Percentiles rank a stretch among this genome's conserved stretches.
Evolutionary conservation across 805 yeast species (phyloP).

Genomic region (Diddensiella transvaalensis): DNA sequence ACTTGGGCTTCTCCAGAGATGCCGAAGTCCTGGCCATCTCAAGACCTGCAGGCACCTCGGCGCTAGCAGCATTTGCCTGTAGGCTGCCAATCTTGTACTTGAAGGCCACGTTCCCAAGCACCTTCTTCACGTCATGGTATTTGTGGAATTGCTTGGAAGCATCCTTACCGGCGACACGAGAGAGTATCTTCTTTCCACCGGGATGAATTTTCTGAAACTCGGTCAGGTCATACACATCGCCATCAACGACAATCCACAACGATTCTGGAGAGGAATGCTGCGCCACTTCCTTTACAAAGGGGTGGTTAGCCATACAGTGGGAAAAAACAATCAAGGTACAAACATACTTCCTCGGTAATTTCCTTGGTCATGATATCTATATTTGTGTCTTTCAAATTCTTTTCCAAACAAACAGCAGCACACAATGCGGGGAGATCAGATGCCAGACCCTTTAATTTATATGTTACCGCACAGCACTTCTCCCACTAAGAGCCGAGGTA

Average conservation of each 20-base stretch:
- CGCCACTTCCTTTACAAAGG: slow-evolving; percentile 56
- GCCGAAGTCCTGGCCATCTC: slow-evolving; percentile 1
- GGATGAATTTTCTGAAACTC: slow-evolving; percentile 77
- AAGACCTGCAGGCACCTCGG: slow-evolving; percentile 1
- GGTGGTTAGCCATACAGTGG: too few relatives aligned
- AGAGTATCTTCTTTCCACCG: slow-evolving; percentile 68
- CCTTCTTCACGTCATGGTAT: slow-evolving; percentile 40
- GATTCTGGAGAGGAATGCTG: slow-evolving; percentile 72
- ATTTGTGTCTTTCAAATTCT: not conserved
- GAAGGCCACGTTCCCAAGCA: slow-evolving; percentile 34
- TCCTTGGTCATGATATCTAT: slow-evolving; percentile 10
- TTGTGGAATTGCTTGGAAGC: slow-evolving; percentile 63
- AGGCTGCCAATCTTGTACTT: slow-evolving; percentile 33
- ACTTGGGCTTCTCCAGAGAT: not conserved
- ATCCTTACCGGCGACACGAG: slow-evolving; percentile 76
- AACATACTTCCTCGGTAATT: slow-evolving; percentile 6
- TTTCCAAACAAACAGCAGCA: too few relatives aligned
- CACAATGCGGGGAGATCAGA: slow-evolving; percentile 4
- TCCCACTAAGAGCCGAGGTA: too few relatives aligned
- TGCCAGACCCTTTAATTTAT: too few relatives aligned
- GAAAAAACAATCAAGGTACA: not conserved
- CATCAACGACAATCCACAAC: slow-evolving; percentile 80
- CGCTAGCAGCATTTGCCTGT: slow-evolving; percentile 20
- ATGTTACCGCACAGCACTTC: too few relatives aligned
- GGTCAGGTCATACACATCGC: slow-evolving; percentile 73